These are phyloP conservation scores for Eragrostis curvula DNA, from an alignment of 176 grass and related monocot species.

Conservation along the genomic window DNA sequence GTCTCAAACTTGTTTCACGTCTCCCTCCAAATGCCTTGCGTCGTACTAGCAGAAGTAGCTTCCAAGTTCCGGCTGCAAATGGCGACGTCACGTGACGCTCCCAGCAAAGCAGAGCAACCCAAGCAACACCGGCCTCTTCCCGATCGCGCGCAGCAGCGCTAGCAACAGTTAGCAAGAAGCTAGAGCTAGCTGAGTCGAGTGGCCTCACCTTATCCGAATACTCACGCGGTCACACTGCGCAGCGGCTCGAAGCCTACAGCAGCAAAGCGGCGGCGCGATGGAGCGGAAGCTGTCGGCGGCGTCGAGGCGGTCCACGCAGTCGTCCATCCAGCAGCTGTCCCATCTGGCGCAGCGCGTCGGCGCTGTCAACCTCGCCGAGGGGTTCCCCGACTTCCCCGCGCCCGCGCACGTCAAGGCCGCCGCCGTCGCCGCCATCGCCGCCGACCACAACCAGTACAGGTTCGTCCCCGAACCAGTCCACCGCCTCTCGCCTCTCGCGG, in stretches of 20 bases:
- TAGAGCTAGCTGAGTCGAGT: neutral
- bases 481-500: neutral
- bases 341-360: slow-evolving; percentile 76
- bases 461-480: neutral
- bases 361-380: slow-evolving; percentile 93
- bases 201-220: slow-evolving; percentile 27
- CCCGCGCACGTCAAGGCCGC: slow-evolving; percentile 66
- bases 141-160: too few relatives aligned
- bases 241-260: neutral
- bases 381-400: slow-evolving; percentile 90
- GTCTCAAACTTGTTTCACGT: too few relatives aligned
- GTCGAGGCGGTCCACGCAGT: slow-evolving; percentile 50
- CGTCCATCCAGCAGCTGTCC: slow-evolving; percentile 84
- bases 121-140: too few relatives aligned
- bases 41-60: too few relatives aligned
- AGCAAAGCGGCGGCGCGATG: slow-evolving; percentile 36
- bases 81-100: too few relatives aligned
- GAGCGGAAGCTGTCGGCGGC: slow-evolving; percentile 66
- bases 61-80: too few relatives aligned
- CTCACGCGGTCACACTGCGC: neutral
- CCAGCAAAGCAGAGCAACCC: too few relatives aligned
- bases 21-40: too few relatives aligned
- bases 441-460: slow-evolving; percentile 94
- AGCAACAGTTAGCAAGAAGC: too few relatives aligned
- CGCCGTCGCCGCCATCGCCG: slow-evolving; percentile 66